Evolutionary conservation across 2,329 filamentous ascomycete genomes (phyloP).

Genomic region (Mariannaea elegans): DNA sequence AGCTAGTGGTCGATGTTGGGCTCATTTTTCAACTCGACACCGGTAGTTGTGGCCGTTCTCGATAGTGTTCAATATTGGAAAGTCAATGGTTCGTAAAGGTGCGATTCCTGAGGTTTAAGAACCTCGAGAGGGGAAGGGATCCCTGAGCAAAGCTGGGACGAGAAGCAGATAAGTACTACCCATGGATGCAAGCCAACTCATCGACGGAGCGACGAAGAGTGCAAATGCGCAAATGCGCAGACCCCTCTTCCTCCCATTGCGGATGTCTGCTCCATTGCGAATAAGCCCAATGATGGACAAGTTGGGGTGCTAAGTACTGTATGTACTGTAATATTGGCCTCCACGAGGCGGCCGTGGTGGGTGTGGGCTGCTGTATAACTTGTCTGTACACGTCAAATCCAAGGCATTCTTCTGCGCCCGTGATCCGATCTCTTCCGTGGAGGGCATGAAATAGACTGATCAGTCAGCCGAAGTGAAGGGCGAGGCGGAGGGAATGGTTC

Average conservation of each 20-base stretch:
- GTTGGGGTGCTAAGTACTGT: neutral
- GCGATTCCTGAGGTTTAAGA: neutral
- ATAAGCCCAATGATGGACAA: slow-evolving; percentile 5
- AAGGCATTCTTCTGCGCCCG: slow-evolving; percentile 16
- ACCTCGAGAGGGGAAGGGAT: slow-evolving; percentile 6
- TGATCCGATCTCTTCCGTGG: neutral
- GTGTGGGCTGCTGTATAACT: slow-evolving; percentile 33
- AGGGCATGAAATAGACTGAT: slow-evolving; percentile 1
- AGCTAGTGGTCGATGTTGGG: slow-evolving; percentile 18
- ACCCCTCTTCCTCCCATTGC: neutral
- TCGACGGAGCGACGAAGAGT: neutral
- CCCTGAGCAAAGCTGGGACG: neutral
- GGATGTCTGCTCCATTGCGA: slow-evolving; percentile 1
- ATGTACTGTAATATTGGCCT: slow-evolving; percentile 6
- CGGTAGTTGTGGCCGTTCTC: neutral
- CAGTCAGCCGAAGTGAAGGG: neutral
- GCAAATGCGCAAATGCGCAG: slow-evolving; percentile 24
- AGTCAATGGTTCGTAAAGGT: neutral
- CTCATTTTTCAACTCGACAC: slow-evolving; percentile 25
- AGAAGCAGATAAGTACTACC: slow-evolving; percentile 10
- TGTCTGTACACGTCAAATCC: slow-evolving; percentile 27
- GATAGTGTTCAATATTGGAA: neutral
- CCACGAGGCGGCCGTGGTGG: neutral
- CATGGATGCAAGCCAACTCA: slow-evolving; percentile 20
- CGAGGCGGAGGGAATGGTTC: slow-evolving; percentile 3